Conservation (phyloP, 805 yeast genomes). For the Peterozyma toletana region DNA sequence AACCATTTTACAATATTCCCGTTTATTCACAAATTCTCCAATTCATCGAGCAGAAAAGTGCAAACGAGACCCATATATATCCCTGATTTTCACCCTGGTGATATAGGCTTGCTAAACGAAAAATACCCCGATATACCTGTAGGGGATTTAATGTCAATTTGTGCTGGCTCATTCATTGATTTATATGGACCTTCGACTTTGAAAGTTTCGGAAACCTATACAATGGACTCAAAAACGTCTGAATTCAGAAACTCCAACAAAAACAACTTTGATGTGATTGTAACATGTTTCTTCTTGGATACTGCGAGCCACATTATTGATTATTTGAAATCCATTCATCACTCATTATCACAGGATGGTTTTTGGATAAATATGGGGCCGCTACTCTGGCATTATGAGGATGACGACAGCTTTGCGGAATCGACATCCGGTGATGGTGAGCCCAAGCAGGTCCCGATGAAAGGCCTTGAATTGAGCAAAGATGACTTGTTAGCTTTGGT, state of each 20-base stretch:
- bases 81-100: constrained; percentile 45
- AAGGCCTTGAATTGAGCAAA: constrained; percentile 53
- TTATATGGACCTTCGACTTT: constrained; percentile 47
- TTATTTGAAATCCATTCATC: constrained; percentile 40
- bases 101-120: constrained; percentile 23
- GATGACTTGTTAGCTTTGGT: constrained; percentile 47
- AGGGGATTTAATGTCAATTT: constrained; percentile 56
- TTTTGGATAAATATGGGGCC: constrained; percentile 67
- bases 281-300: constrained; percentile 58
- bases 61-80: constrained; percentile 44
- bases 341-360: constrained; percentile 38
- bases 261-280: constrained; percentile 34
- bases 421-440: constrained; percentile 16
- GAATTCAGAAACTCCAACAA: constrained; percentile 34
- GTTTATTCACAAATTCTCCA: constrained; percentile 43
- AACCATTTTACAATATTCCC: constrained; percentile 42
- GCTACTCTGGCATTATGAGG: constrained; percentile 65
- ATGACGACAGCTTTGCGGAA: constrained; percentile 26
- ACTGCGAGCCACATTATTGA: constrained; percentile 56
- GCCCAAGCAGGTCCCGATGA: constrained; percentile 25
- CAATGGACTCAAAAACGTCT: constrained; percentile 28
- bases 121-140: constrained; percentile 33
- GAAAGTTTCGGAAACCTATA: constrained; percentile 25
- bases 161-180: constrained; percentile 67
- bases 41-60: constrained; percentile 33